Conservation (phyloP, 2,329 filamentous ascomycete genomes). For the Lecanicillium sp. region DNA sequence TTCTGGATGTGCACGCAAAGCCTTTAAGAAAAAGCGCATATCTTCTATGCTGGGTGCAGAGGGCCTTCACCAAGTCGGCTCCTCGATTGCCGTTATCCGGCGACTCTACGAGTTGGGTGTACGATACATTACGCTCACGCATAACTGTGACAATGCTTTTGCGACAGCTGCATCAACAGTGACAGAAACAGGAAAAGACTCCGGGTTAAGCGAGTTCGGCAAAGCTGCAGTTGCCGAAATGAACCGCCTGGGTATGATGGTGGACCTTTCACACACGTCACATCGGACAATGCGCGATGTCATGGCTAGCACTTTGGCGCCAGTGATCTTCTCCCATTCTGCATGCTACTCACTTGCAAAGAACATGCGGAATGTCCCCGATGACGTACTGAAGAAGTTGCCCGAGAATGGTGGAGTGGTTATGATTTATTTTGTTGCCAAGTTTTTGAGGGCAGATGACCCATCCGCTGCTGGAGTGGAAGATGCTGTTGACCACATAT, state of each 20-base stretch:
- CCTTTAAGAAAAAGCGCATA: no score
- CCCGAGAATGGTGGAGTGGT: conserved; percentile 23
- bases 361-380: conserved; percentile 24
- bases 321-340: conserved; percentile 15
- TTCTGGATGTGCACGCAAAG: no score
- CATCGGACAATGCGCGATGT: conserved; percentile 11
- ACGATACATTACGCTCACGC: conserved; percentile 20
- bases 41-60: no score
- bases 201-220: conserved; percentile 13
- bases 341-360: conserved; percentile 8
- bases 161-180: conserved; percentile 13
- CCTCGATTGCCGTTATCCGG: conserved; percentile 4
- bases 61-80: no score
- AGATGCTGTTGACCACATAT: conserved; percentile 17
- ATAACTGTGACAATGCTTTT: conserved; percentile 15
- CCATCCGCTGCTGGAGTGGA: conserved; percentile 16
- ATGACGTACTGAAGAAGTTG: conserved; percentile 21
- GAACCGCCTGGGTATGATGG: conserved; percentile 20
- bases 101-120: conserved; percentile 20
- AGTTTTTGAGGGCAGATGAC: conserved; percentile 15
- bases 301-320: conserved; percentile 10
- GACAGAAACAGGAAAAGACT: conserved; percentile 4
- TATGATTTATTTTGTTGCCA: conserved; percentile 23
- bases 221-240: conserved; percentile 17
- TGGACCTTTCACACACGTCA: conserved; percentile 14